Conservation (phyloP, 305 asterid species). For the Fraxinus paxiana region DNA sequence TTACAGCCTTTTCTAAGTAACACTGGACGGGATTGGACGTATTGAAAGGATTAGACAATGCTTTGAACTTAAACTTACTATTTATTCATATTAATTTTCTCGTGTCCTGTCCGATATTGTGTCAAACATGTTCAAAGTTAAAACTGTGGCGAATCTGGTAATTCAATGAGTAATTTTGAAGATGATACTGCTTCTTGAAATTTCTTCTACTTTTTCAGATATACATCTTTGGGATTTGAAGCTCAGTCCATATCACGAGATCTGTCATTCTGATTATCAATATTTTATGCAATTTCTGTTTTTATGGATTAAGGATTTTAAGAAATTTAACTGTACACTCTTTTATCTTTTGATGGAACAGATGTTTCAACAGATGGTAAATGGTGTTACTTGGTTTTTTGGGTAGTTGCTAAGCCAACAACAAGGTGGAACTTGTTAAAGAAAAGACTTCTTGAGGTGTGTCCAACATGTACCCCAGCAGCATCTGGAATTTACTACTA, state of each 20-base stretch:
- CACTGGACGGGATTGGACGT: neutral
- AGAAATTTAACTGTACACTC: neutral
- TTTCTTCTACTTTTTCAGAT: neutral
- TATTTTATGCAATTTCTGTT: neutral
- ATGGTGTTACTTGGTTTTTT: constrained; percentile 61
- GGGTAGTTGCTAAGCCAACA: constrained; percentile 51
- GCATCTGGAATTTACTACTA: constrained; percentile 54
- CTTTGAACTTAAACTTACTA: neutral
- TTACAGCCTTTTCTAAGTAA: neutral
- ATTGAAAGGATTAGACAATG: neutral
- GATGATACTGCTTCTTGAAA: neutral
- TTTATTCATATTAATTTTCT: neutral
- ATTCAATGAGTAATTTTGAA: neutral
- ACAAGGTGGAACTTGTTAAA: constrained; percentile 53
- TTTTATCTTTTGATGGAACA: constrained; percentile 23
- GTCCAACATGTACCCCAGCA: constrained; percentile 55
- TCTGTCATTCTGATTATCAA: neutral
- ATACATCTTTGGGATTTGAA: neutral
- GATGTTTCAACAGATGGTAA: constrained; percentile 70
- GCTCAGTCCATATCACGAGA: neutral
- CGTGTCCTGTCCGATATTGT: neutral
- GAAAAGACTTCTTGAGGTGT: constrained; percentile 57
- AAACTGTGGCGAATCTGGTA: neutral
- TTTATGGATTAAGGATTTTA: neutral
- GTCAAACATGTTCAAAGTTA: neutral